phyloP scores from a whole-genome alignment of 192 early-diverging fungal genomes.

The Radiomyces spectabilis region DNA sequence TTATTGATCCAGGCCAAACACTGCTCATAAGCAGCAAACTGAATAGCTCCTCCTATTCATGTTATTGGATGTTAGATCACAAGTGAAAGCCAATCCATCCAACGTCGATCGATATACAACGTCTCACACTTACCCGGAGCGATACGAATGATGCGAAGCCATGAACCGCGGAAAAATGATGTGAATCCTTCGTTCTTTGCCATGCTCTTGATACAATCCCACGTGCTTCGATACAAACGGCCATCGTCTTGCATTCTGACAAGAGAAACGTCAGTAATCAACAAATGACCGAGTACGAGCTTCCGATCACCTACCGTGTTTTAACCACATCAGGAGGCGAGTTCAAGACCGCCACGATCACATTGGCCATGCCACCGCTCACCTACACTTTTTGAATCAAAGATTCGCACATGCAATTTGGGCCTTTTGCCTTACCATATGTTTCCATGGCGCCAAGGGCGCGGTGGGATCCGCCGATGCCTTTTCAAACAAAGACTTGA shows the following conservation, averaged over 20 bases:
- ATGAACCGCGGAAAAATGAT: constrained; percentile 33
- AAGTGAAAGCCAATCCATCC: neutral
- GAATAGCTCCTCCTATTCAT: constrained; percentile 27
- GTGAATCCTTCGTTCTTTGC: constrained; percentile 25
- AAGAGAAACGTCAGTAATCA: neutral
- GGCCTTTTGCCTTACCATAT: constrained; percentile 15
- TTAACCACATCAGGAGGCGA: constrained; percentile 39
- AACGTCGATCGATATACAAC: neutral
- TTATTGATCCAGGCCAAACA: too few species aligned
- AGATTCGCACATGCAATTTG: neutral
- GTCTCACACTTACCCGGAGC: constrained; percentile 21
- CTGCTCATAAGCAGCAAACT: constrained; percentile 31
- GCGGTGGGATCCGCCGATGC: constrained; percentile 9
- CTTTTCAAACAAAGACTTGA: constrained; percentile 26
- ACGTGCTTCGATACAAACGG: constrained; percentile 16
- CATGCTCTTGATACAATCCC: constrained; percentile 27
- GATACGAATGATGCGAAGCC: constrained; percentile 29
- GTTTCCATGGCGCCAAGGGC: constrained; percentile 26
- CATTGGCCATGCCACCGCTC: constrained; percentile 31
- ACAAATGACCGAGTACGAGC: neutral
- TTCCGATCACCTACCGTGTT: constrained; percentile 17
- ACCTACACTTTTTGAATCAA: too few species aligned
- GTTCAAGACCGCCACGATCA: constrained; percentile 32
- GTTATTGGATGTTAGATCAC: constrained; percentile 13
- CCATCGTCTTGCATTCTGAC: constrained; percentile 37